Base-by-base conservation (phyloP, 1,139 yeast species). In the Pichia sorboxylosa region DNA sequence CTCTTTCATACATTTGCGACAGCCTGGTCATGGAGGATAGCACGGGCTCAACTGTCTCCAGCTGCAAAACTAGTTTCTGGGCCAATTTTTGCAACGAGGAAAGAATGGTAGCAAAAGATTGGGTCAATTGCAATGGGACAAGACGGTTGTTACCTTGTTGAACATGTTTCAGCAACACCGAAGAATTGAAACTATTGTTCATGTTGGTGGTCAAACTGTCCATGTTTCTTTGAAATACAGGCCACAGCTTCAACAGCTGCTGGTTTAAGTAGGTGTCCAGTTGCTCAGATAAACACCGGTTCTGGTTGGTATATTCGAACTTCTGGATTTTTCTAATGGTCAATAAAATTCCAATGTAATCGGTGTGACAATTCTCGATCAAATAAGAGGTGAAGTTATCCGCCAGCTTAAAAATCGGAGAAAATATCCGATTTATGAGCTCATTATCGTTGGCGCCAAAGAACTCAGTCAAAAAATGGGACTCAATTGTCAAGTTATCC, bases 401-500 rank as follows among this genome's bases (percentile, higher is more conserved):
- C 23, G 69, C 76, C 45, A 57, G 61, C 36, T 72, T 72, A 54
- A 66, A 75, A 40, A 67, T 66, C 32, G 55, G 57, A 33, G 64
- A 65, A 45, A 69, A 58, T 4, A 64, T 37, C 10, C 61, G 64
- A 31, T 59, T 54, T 14, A 64, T 51, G 34, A 63, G 67, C 18
- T 65, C 69, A 5, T 51, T 57, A 13, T 36, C 22, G 32, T 52
- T 60, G 24, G 69, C 59, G 37, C 64, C 64, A 54, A 84, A 85
- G 48, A 83, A 84, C 21, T 76, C 85, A 21, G 64, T 68, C 43
- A 82, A 57, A 51, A 85, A 84, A 24, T 75, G 61, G 47, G 77
- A 82, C 51, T 87, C 95, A 5, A 75, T 87, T 2, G 78, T 65
- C 13, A 78, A 72, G 53, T 84, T 85, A 49, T 84, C 94, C 19